A percentile compares a stretch with the other conserved stretches of the same genome.
phyloP scores from a whole-genome alignment of 2,329 filamentous ascomycete genomes.

The Colletotrichum theobromicola region DNA sequence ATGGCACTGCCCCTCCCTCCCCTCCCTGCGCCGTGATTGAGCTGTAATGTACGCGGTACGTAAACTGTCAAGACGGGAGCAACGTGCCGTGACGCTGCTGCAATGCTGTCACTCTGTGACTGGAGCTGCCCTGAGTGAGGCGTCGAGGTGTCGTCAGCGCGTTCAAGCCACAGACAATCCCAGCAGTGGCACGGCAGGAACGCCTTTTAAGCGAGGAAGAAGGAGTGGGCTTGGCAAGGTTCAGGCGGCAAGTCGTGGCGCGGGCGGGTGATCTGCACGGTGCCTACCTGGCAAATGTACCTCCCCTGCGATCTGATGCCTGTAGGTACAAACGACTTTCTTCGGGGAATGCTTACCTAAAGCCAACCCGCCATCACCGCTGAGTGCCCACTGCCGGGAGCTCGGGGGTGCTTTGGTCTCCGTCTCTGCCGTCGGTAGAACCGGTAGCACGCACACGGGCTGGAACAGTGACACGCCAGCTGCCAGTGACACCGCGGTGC shows the following conservation, averaged over 20 bases:
- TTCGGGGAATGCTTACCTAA: not conserved
- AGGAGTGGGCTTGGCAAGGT: not conserved
- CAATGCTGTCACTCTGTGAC: not conserved
- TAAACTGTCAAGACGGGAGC: not conserved
- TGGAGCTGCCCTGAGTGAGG: conserved; percentile 8
- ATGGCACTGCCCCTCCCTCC: conserved; percentile 8
- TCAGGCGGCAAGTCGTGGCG: not conserved
- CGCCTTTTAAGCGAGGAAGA: not conserved
- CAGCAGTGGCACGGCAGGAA: not conserved
- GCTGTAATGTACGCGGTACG: not conserved
- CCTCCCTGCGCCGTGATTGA: not conserved
- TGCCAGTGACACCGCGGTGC: not conserved
- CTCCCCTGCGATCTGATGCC: not conserved
- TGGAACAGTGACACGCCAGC: not conserved
- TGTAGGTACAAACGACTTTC: not conserved
- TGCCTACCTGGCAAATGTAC: not conserved
- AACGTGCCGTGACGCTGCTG: not conserved
- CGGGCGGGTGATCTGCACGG: conserved; percentile 9
- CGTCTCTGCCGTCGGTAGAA: not conserved
- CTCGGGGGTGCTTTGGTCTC: not conserved
- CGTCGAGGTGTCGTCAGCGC: conserved; percentile 16
- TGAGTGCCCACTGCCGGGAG: not conserved
- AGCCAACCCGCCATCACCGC: not conserved
- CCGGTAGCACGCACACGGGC: not conserved
- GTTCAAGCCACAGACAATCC: not conserved